phyloP scores from a whole-genome alignment of 108 stramenopile genomes.

The Nannochloropsis salina region DNA sequence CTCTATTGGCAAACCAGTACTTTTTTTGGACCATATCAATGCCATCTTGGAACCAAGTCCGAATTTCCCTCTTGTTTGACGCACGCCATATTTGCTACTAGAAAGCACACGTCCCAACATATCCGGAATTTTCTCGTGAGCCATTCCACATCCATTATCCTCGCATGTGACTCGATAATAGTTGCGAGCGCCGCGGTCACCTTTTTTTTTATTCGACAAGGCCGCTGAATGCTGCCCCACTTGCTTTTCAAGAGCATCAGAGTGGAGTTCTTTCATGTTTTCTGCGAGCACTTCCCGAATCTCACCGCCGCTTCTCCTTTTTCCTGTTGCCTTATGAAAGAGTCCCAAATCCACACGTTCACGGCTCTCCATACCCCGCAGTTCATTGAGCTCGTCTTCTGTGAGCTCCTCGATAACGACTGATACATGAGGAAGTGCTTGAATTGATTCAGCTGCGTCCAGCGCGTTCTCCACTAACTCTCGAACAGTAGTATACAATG shows the following conservation, averaged over 20 bases:
- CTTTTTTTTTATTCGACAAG: conserved; percentile 21
- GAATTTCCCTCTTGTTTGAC: conserved; percentile 93
- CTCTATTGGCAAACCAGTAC: conserved; percentile 78
- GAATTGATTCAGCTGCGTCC: conserved; percentile 83
- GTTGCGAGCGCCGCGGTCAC: conserved; percentile 48
- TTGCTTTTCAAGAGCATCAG: conserved; percentile 33
- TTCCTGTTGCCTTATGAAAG: conserved; percentile 5
- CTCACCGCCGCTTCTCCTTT: not conserved
- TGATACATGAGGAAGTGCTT: conserved; percentile 67
- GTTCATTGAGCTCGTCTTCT: conserved; percentile 69
- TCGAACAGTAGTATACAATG: conserved; percentile 87
- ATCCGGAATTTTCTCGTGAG: conserved; percentile 76
- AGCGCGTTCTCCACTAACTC: conserved; percentile 83
- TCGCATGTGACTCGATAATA: conserved; percentile 75
- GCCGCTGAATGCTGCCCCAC: not conserved
- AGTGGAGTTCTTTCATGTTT: conserved; percentile 33
- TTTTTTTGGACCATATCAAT: conserved; percentile 90
- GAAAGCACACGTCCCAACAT: conserved; percentile 82
- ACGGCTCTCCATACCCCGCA: conserved; percentile 59
- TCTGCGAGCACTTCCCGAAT: not conserved
- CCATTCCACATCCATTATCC: conserved; percentile 95
- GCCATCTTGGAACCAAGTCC: conserved; percentile 97
- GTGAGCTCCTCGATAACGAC: conserved; percentile 76
- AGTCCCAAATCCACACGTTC: not conserved
- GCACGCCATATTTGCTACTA: conserved; percentile 87